These are phyloP conservation scores for Trichoderma sp. DNA, from an alignment of 2,329 filamentous ascomycete genomes.

Conservation along the genomic window DNA sequence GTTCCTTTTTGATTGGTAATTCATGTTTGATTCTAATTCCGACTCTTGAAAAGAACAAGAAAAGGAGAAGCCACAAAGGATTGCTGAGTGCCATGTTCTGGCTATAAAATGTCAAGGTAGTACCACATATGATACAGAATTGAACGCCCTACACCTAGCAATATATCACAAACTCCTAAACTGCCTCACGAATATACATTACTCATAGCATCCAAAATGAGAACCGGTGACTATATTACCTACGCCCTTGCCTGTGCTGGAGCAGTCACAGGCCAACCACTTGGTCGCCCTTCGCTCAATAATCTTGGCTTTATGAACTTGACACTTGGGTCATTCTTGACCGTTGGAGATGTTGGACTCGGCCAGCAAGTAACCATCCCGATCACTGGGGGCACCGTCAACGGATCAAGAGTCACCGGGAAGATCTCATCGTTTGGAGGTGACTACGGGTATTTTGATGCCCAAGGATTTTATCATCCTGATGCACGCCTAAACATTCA, in stretches of 20 bases:
- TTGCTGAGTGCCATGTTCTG: not conserved
- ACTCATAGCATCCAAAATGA: not conserved
- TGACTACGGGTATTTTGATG: not conserved
- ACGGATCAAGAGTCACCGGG: not conserved
- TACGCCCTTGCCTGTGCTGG: not conserved
- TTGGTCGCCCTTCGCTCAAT: not conserved
- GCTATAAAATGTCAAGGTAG: not conserved
- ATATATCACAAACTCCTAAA: not conserved
- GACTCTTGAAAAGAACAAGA: not conserved
- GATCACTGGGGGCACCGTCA: not conserved
- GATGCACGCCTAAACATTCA: not conserved
- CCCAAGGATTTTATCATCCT: not conserved
- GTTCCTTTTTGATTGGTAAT: not conserved
- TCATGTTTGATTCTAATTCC: not conserved
- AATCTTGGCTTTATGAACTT: not conserved
- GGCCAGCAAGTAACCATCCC: not conserved
- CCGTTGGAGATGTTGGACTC: not conserved
- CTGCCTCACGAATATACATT: not conserved
- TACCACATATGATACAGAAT: not conserved
- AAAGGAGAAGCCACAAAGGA: not conserved
- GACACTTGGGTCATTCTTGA: not conserved
- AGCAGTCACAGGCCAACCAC: not conserved
- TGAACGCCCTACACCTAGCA: not conserved
- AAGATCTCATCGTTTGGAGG: not conserved
- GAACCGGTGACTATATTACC: not conserved